Evolutionary conservation across 2,329 filamentous ascomycete species (phyloP).

Genomic region (Penicillium freii): DNA sequence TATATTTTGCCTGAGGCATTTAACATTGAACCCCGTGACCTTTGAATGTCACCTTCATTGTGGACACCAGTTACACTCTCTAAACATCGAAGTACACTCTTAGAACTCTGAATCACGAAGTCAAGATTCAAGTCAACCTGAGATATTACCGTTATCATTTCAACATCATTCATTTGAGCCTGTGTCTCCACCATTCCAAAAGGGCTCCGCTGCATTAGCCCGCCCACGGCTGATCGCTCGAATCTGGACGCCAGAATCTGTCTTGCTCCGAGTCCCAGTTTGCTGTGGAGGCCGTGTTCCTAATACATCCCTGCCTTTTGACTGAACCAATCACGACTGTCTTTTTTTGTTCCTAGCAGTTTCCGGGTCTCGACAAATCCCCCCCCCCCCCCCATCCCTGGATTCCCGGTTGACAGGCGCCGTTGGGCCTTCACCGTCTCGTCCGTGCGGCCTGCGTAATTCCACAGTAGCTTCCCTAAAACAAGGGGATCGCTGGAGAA

Average conservation of each 20-base stretch:
- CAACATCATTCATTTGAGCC: constrained; percentile 13
- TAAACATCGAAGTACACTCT: background rate
- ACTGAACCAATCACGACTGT: constrained; percentile 20
- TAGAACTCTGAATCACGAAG: background rate
- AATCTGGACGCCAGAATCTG: constrained; percentile 27
- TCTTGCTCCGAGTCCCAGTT: constrained; percentile 17
- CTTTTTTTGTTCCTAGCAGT: constrained; percentile 8
- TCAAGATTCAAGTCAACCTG: background rate
- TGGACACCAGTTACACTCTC: background rate
- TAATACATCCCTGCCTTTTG: constrained; percentile 16
- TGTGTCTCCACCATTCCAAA: constrained; percentile 24
- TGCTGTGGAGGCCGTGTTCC: constrained; percentile 17
- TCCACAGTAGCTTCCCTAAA: constrained; percentile 10
- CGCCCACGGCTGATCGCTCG: constrained; percentile 30
- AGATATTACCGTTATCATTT: background rate
- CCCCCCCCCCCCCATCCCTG: constrained; percentile 16
- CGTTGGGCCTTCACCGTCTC: constrained; percentile 11
- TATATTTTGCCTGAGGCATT: background rate
- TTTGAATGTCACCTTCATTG: background rate
- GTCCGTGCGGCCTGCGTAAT: constrained; percentile 26
- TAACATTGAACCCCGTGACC: background rate
- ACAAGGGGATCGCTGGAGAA: constrained; percentile 8
- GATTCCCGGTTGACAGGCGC: constrained; percentile 15
- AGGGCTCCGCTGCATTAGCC: constrained; percentile 30
- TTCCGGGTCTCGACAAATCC: background rate